Evolutionary conservation across 257 asterid species (phyloP).

Genomic region (Perilla frutescens): DNA sequence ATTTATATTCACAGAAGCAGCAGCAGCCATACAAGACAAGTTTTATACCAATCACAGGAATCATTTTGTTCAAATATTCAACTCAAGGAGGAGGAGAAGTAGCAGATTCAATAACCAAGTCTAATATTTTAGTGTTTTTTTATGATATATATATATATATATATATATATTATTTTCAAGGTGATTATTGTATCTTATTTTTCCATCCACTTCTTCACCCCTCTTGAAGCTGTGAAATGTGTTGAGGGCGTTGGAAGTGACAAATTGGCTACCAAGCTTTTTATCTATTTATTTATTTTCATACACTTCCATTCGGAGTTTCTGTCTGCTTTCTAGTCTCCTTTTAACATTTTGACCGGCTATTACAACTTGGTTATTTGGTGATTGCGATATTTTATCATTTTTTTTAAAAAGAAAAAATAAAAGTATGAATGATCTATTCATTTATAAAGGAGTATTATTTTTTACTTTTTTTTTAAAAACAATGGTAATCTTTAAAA

Average conservation of each 20-base stretch:
- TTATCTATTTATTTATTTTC: slow-evolving; percentile 30
- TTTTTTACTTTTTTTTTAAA: too few species aligned
- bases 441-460: too few species aligned
- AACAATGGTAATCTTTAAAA: too few species aligned
- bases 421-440: too few species aligned
- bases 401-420: not conserved
- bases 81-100: slow-evolving; percentile 36
- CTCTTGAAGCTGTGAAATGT: slow-evolving; percentile 43
- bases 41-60: slow-evolving; percentile 35
- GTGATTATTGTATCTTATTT: slow-evolving; percentile 41
- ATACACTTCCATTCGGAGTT: slow-evolving; percentile 7
- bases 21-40: slow-evolving; percentile 39
- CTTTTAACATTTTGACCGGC: not conserved
- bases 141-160: slow-evolving; percentile 43
- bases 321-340: not conserved
- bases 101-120: slow-evolving; percentile 46
- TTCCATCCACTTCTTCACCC: slow-evolving; percentile 26
- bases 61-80: slow-evolving; percentile 34
- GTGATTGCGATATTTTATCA: not conserved
- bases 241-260: slow-evolving; percentile 37
- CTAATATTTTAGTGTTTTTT: slow-evolving; percentile 25
- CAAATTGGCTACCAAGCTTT: slow-evolving; percentile 23
- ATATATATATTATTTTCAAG: slow-evolving; percentile 56
- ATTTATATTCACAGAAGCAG: slow-evolving; percentile 38
- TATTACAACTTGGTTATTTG: not conserved